These are phyloP conservation scores for Yamadazyma ubonensis DNA, from an alignment of 805 yeast genomes.

Conservation along the genomic window DNA sequence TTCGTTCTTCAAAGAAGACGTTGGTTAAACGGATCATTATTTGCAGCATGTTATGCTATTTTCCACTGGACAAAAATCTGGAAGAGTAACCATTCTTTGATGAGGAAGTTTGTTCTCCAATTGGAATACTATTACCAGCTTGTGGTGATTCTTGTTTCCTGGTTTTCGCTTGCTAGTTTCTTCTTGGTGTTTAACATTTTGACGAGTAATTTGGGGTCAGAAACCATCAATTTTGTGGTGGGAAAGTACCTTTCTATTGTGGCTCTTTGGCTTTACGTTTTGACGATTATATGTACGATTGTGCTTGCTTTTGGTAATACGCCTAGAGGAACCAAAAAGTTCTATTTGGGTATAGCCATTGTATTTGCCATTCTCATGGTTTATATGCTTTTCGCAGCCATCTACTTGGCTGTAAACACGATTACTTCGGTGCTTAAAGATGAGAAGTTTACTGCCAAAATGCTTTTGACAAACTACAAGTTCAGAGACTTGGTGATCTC, in stretches of 20 bases:
- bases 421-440: constrained; percentile 53
- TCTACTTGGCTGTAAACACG: constrained; percentile 74
- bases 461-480: constrained; percentile 62
- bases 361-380: constrained; percentile 88
- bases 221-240: constrained; percentile 60
- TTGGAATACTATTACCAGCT: constrained; percentile 85
- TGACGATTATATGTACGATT: constrained; percentile 79
- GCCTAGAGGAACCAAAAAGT: constrained; percentile 82
- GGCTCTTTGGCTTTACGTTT: constrained; percentile 81
- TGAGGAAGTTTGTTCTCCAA: constrained; percentile 80
- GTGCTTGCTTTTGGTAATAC: constrained; percentile 91
- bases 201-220: constrained; percentile 70
- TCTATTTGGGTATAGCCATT: constrained; percentile 70
- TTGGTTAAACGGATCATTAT: constrained; percentile 97
- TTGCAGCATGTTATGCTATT: constrained; percentile 91
- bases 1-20: constrained; percentile 94
- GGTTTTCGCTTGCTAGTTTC: constrained; percentile 91
- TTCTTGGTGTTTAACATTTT: constrained; percentile 87
- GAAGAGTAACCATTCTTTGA: constrained; percentile 78
- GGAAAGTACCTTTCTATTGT: constrained; percentile 78
- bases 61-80: constrained; percentile 84
- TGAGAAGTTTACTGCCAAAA: constrained; percentile 40
- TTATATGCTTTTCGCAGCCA: constrained; percentile 84
- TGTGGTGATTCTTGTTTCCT: constrained; percentile 72
- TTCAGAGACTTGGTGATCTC: constrained; percentile 90